Evolutionary conservation across 441 rosid genomes (phyloP).

Genomic region (Populus hybrid): DNA sequence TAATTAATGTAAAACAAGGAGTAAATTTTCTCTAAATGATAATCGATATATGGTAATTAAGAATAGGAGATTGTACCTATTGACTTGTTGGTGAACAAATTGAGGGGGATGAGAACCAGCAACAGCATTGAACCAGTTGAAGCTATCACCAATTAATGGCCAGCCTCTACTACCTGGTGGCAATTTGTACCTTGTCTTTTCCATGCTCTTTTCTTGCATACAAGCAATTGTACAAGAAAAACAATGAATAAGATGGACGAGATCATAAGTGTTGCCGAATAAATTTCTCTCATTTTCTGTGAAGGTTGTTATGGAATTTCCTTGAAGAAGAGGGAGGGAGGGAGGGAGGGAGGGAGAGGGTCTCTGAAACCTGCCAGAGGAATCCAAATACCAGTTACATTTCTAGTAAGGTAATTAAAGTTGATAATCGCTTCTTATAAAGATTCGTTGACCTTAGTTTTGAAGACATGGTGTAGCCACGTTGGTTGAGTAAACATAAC

Average conservation of each 20-base stretch:
- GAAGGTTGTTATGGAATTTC: neutral
- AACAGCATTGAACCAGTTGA: slow-evolving; percentile 68
- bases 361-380: neutral
- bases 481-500: neutral
- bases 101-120: slow-evolving; percentile 67
- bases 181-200: slow-evolving; percentile 20
- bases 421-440: neutral
- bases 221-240: neutral
- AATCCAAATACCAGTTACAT: neutral
- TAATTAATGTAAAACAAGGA: neutral
- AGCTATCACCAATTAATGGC: slow-evolving; percentile 74
- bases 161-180: slow-evolving; percentile 84
- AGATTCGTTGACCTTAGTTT: slow-evolving; percentile 1
- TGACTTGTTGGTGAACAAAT: slow-evolving; percentile 59
- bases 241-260: neutral
- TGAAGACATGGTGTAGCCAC: neutral
- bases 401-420: neutral
- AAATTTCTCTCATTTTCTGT: neutral
- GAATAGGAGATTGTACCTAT: slow-evolving; percentile 30
- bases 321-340: neutral
- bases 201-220: neutral
- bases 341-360: neutral
- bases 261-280: neutral
- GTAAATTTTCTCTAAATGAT: neutral
- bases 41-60: neutral